Evolutionary conservation across 352 stramenopile genomes (phyloP).

Genomic region (Phytophthora colocasiae): DNA sequence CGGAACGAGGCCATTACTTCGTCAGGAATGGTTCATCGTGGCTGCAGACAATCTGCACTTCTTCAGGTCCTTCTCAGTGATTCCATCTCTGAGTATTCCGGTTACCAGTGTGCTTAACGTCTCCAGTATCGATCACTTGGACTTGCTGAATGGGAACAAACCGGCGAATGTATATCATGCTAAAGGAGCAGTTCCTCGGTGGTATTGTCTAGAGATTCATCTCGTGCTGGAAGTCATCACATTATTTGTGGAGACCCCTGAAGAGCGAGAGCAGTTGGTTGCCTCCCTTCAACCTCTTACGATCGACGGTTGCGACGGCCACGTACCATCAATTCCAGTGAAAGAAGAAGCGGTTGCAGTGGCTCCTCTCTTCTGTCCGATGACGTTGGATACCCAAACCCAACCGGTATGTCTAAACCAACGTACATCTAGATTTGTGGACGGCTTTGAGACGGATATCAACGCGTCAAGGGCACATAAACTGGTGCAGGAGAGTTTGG

Average conservation of each 20-base stretch:
- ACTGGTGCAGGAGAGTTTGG: constrained; percentile 36
- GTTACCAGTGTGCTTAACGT: constrained; percentile 61
- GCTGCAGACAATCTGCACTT: constrained; percentile 65
- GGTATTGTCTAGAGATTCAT: constrained; percentile 69
- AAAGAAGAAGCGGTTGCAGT: constrained; percentile 24
- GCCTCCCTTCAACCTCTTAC: constrained; percentile 28
- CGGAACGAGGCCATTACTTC: constrained; percentile 51
- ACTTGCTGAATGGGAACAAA: constrained; percentile 27
- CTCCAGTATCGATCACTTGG: constrained; percentile 33
- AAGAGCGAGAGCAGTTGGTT: constrained; percentile 32
- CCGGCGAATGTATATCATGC: constrained; percentile 6
- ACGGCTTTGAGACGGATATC: background rate
- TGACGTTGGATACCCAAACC: constrained; percentile 37
- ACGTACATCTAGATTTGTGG: constrained; percentile 37
- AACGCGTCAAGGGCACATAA: constrained; percentile 3
- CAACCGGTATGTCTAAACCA: constrained; percentile 67
- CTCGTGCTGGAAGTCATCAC: constrained; percentile 62
- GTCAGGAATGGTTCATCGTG: constrained; percentile 80
- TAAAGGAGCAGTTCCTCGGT: constrained; percentile 28
- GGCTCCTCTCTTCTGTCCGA: constrained; percentile 19
- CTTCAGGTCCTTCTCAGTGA: constrained; percentile 71
- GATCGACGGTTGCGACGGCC: constrained; percentile 23
- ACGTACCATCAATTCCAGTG: background rate
- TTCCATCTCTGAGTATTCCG: constrained; percentile 46
- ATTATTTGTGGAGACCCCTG: constrained; percentile 59